These are phyloP conservation scores for Syzygium grande DNA, from an alignment of 345 rosid genomes.

Conservation along the genomic window DNA sequence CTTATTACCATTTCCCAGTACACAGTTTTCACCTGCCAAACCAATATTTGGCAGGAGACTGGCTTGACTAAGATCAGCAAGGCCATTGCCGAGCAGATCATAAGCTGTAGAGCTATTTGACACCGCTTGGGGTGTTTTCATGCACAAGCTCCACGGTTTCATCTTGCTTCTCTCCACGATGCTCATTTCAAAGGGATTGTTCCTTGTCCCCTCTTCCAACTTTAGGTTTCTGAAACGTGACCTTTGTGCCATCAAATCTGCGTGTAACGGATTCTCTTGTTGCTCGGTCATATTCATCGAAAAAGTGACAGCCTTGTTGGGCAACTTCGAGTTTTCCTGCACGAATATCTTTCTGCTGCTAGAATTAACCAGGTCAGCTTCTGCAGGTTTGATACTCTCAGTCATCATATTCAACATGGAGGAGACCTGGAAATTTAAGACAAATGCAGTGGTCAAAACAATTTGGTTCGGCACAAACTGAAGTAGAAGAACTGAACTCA, in stretches of 20 bases:
- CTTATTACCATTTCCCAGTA: not conserved
- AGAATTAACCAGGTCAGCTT: not conserved
- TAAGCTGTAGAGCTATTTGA: constrained; percentile 1
- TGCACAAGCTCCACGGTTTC: not conserved
- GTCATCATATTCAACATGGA: not conserved
- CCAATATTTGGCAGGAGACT: constrained; percentile 3
- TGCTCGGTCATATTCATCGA: not conserved
- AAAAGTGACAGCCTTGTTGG: constrained; percentile 1
- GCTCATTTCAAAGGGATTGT: not conserved
- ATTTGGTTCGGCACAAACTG: not conserved
- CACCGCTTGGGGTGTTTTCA: not conserved
- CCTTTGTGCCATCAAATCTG: constrained; percentile 1
- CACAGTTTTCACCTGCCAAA: constrained; percentile 1
- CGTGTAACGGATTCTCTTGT: constrained; percentile 4
- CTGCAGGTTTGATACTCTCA: not conserved
- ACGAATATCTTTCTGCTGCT: not conserved
- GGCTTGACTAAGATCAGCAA: not conserved
- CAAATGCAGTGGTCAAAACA: not conserved
- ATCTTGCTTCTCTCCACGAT: not conserved
- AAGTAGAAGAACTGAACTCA: not conserved
- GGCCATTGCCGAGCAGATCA: constrained; percentile 9
- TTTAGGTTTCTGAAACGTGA: constrained; percentile 5
- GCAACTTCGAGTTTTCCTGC: constrained; percentile 4
- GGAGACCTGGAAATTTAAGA: not conserved
- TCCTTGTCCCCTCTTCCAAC: constrained; percentile 6